phyloP scores from a whole-genome alignment of 1,284 basidiomycete genomes.

The Apiotrichum akiyoshidainum region DNA sequence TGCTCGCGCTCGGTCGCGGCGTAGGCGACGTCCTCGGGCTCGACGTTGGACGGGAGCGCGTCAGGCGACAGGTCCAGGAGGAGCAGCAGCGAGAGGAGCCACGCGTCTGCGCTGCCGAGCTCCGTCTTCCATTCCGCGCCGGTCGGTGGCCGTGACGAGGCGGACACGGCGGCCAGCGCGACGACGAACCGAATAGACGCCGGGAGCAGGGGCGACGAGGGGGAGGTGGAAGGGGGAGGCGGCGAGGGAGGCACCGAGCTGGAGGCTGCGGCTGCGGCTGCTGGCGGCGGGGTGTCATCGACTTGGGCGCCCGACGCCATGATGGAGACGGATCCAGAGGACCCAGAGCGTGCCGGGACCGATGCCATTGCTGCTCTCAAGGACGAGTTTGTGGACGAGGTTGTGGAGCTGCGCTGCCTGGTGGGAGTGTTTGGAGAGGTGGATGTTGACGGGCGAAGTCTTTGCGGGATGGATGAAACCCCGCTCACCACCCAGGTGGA shows the following conservation, averaged over 20 bases:
- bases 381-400: too few relatives aligned
- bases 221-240: neutral
- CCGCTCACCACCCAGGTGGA: neutral
- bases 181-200: neutral
- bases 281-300: too few relatives aligned
- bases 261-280: too few relatives aligned
- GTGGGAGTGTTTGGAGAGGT: too few relatives aligned
- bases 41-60: slow-evolving; percentile 33
- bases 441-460: neutral
- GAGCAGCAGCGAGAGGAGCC: slow-evolving; percentile 39
- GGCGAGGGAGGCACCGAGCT: too few relatives aligned
- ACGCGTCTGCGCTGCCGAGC: slow-evolving; percentile 24
- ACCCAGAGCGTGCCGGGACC: too few relatives aligned
- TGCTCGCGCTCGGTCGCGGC: slow-evolving; percentile 30
- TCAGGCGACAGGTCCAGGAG: slow-evolving; percentile 37
- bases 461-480: neutral
- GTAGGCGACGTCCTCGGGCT: slow-evolving; percentile 25
- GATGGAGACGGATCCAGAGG: too few relatives aligned
- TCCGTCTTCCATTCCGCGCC: slow-evolving; percentile 18
- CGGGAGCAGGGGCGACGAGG: neutral
- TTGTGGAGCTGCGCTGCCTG: too few relatives aligned
- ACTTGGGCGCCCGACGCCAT: too few relatives aligned
- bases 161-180: slow-evolving; percentile 33
- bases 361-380: too few relatives aligned
- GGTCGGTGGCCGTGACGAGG: slow-evolving; percentile 24